These are phyloP conservation scores for Pinus taeda DNA, from an alignment of 75 land plant genomes.

Conservation along the genomic window DNA sequence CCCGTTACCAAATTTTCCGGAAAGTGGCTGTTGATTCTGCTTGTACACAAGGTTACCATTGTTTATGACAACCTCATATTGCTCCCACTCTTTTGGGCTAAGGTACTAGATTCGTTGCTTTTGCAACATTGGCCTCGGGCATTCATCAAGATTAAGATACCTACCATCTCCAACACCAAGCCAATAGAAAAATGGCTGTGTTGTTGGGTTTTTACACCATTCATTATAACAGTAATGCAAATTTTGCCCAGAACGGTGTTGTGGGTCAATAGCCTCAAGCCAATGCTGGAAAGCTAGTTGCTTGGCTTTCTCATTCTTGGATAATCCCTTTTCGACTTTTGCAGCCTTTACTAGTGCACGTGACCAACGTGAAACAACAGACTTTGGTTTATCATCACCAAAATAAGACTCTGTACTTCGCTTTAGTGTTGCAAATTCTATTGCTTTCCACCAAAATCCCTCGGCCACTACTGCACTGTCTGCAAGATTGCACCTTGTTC, in stretches of 20 bases:
- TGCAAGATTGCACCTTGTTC: too few relatives aligned
- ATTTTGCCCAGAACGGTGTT: constrained; percentile 93
- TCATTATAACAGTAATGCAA: constrained; percentile 66
- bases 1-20: too few relatives aligned
- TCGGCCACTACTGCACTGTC: too few relatives aligned
- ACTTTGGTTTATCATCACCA: too few relatives aligned
- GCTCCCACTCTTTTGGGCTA: constrained; percentile 61
- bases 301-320: too few relatives aligned
- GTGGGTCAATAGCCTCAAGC: constrained; percentile 94
- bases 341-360: too few relatives aligned
- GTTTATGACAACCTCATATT: constrained; percentile 47
- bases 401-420: too few relatives aligned
- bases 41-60: constrained; percentile 43
- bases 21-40: constrained; percentile 6
- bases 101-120: constrained; percentile 83
- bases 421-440: too few relatives aligned
- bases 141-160: constrained; percentile 52
- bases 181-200: constrained; percentile 95
- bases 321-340: constrained; percentile 50
- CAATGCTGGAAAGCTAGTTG: constrained; percentile 94
- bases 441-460: too few relatives aligned
- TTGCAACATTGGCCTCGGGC: constrained; percentile 61
- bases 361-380: too few relatives aligned
- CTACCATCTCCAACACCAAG: constrained; percentile 93
- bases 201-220: constrained; percentile 65